Evolutionary conservation across 331 rosid species (phyloP).

Genomic region (Stylosanthes scabra): DNA sequence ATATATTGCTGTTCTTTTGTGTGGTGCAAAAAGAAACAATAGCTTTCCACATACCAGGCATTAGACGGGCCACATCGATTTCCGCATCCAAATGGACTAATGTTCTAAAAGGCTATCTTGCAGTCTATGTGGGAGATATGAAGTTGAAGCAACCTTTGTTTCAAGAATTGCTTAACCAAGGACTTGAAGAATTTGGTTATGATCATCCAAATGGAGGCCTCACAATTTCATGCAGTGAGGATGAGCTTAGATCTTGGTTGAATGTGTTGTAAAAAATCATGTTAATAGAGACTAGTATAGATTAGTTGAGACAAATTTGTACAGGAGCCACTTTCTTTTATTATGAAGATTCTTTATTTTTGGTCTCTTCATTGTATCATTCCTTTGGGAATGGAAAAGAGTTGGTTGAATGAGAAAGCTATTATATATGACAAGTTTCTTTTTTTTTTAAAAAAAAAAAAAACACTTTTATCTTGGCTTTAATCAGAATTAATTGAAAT

Average conservation of each 20-base stretch:
- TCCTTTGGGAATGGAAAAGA: slow-evolving; percentile 3
- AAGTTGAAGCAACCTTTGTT: slow-evolving; percentile 38
- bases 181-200: not conserved
- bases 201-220: no score
- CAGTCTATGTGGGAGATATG: slow-evolving; percentile 47
- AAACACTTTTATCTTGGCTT: not conserved
- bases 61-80: not conserved
- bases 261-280: not conserved
- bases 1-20: not conserved
- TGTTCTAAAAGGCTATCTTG: slow-evolving; percentile 49
- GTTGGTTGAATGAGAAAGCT: slow-evolving; percentile 21
- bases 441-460: not conserved
- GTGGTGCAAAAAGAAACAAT: slow-evolving; percentile 23
- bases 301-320: slow-evolving; percentile 33
- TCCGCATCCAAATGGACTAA: not conserved
- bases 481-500: not conserved
- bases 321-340: not conserved
- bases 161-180: slow-evolving; percentile 41
- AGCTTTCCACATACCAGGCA: slow-evolving; percentile 41
- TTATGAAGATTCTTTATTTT: slow-evolving; percentile 9
- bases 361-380: slow-evolving; percentile 8
- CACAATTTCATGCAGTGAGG: no score
- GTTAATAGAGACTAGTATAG: not conserved
- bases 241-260: no score
- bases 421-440: slow-evolving; percentile 2